Conservation (phyloP, 169 alveolate genomes). For the Cryptosporidium xiaoi region DNA sequence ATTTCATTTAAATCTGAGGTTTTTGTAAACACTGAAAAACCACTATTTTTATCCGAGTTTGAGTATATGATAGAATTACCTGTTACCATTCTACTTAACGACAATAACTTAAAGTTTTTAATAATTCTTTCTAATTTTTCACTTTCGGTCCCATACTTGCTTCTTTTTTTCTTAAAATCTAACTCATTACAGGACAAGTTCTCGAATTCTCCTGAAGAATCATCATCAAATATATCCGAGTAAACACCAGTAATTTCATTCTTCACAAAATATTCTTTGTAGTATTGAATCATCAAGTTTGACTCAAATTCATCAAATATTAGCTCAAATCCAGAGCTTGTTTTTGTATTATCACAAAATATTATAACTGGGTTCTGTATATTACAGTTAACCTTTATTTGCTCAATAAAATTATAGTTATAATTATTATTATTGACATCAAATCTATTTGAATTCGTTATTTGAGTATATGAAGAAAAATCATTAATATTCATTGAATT, state of each 20-base stretch:
- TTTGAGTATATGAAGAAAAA: neutral
- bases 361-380: conserved; percentile 29
- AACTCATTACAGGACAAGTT: neutral
- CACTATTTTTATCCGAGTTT: neutral
- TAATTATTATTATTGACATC: neutral
- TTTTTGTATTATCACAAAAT: conserved; percentile 33
- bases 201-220: neutral
- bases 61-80: conserved; percentile 29
- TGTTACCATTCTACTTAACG: conserved; percentile 8
- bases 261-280: neutral
- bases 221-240: neutral
- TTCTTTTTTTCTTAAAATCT: neutral
- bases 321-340: conserved; percentile 57
- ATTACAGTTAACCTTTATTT: conserved; percentile 10
- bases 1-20: neutral
- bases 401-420: conserved; percentile 11
- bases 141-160: neutral
- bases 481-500: conserved; percentile 7
- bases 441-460: neutral
- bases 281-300: conserved; percentile 12
- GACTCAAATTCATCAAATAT: conserved; percentile 47
- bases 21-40: neutral
- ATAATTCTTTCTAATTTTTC: neutral
- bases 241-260: neutral
- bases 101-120: conserved; percentile 8